phyloP scores from a whole-genome alignment of 495 filamentous ascomycete species.

The Aspergillus nidulans region DNA sequence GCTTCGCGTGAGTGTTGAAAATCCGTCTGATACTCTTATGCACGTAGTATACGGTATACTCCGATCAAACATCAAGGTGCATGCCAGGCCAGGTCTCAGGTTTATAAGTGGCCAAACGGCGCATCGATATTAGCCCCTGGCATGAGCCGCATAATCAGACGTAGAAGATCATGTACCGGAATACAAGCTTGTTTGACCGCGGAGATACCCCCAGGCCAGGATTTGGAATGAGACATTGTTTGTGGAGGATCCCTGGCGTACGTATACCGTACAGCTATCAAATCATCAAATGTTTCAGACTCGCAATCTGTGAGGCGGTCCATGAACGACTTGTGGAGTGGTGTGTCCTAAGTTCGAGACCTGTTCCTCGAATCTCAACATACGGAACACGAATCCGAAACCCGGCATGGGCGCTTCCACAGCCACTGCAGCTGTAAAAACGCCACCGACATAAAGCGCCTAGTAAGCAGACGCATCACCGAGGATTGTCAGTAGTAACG shows the following conservation, averaged over 20 bases:
- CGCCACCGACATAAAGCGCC: background rate
- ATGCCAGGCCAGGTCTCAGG: background rate
- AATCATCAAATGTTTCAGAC: background rate
- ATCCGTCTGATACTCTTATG: background rate
- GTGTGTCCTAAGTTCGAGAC: no score
- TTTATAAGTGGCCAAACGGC: background rate
- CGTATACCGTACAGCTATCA: background rate
- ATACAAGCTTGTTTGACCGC: background rate
- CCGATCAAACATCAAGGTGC: background rate
- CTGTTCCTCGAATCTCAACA: background rate
- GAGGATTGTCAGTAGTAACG: background rate
- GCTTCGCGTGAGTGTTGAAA: background rate
- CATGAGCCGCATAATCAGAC: no score
- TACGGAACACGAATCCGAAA: background rate
- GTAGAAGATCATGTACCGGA: no score
- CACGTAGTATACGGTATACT: background rate
- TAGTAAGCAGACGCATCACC: background rate
- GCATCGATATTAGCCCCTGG: background rate
- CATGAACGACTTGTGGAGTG: no score
- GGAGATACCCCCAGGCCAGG: background rate
- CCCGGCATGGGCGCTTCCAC: background rate
- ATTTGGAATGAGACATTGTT: background rate
- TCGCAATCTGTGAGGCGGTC: background rate
- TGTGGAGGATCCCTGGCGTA: background rate
- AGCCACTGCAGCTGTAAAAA: background rate